A percentile compares a stretch with the other conserved stretches of the same genome.
Evolutionary conservation across 257 asterid genomes (phyloP).

Genomic region (Penstemon newberryi): DNA sequence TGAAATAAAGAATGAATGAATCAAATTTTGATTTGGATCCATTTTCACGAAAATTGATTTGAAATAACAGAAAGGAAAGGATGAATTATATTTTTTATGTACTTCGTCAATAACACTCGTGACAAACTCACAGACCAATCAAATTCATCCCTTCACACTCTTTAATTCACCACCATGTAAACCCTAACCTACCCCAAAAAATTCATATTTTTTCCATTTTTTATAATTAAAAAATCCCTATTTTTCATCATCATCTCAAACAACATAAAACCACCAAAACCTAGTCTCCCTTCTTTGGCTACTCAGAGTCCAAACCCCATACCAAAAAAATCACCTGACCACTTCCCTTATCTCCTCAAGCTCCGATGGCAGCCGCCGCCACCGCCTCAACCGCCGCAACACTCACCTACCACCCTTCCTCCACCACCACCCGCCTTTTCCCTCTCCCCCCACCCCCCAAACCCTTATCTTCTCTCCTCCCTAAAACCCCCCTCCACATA

Average conservation of each 20-base stretch:
- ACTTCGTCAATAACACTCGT: neutral
- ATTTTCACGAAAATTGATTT: too few species aligned
- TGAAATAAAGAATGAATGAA: too few species aligned
- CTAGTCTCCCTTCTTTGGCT: constrained; percentile 44
- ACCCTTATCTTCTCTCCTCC: constrained; percentile 11
- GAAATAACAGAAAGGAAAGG: neutral
- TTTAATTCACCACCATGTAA: neutral
- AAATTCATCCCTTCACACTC: neutral
- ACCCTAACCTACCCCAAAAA: neutral
- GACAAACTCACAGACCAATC: neutral
- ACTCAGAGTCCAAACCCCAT: constrained; percentile 34
- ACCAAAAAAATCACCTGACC: neutral
- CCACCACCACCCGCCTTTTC: constrained; percentile 27
- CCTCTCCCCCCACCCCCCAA: constrained; percentile 26
- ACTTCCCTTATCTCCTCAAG: neutral
- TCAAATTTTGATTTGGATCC: neutral
- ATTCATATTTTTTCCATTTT: too few species aligned
- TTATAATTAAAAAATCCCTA: too few species aligned
- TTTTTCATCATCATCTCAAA: neutral
- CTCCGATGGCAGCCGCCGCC: constrained; percentile 9
- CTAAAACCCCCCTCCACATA: constrained; percentile 34
- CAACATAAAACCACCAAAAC: constrained; percentile 34
- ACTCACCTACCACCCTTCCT: neutral
- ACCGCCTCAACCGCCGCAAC: constrained; percentile 30
- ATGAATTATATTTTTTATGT: neutral